These are phyloP conservation scores for Chlamydomonas sp. DNA, from an alignment of 139 green algal genomes.

Conservation along the genomic window DNA sequence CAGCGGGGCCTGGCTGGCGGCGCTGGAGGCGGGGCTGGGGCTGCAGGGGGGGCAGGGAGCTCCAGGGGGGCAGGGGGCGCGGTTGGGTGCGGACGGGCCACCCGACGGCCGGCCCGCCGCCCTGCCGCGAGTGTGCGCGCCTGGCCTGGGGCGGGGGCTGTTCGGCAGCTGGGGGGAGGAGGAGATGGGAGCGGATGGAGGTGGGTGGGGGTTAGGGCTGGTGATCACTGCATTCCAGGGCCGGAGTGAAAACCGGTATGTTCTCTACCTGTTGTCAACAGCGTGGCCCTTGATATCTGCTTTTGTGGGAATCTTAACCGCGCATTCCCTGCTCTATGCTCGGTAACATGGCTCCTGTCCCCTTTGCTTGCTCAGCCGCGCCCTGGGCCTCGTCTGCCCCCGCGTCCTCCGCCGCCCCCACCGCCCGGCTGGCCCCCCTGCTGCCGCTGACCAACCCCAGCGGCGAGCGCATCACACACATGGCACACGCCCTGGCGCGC, in stretches of 20 bases:
- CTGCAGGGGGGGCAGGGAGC: background rate
- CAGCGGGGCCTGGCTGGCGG: conserved; percentile 62
- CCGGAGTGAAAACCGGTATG: too few species aligned
- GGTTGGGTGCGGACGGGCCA: background rate
- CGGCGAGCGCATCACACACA: background rate
- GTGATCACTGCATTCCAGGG: background rate
- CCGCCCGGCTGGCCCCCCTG: background rate
- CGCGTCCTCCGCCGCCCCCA: background rate
- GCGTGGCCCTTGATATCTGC: too few species aligned
- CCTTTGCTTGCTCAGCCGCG: background rate
- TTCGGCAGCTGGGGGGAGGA: conserved; percentile 61
- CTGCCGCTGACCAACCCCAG: background rate
- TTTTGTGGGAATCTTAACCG: too few species aligned
- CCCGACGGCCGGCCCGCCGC: background rate
- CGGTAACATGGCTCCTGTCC: background rate
- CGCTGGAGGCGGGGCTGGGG: conserved; percentile 42
- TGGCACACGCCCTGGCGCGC: conserved; percentile 1
- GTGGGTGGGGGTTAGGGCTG: background rate
- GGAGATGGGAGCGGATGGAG: conserved; percentile 12
- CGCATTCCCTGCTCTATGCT: background rate
- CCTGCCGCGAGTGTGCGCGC: conserved; percentile 41
- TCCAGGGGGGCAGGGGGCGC: background rate
- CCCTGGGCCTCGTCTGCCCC: background rate
- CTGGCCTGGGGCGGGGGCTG: conserved; percentile 60
- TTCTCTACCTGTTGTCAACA: too few species aligned